Conservation (phyloP, 2,329 filamentous ascomycete species). For the Fusarium graminum region DNA sequence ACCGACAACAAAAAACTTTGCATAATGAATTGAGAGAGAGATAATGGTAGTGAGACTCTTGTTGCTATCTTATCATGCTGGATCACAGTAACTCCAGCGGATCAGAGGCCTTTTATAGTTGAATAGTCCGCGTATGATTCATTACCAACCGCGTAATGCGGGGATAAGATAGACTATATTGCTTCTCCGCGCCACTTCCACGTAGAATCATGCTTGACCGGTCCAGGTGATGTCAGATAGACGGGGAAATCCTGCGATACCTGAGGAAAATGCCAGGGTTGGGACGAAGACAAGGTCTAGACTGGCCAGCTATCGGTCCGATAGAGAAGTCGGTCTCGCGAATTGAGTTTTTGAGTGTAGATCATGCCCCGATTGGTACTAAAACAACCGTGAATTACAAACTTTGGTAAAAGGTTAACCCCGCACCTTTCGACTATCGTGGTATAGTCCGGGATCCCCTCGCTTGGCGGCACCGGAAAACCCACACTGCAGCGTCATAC, state of each 20-base stretch:
- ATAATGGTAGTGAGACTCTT: background rate
- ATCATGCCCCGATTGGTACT: background rate
- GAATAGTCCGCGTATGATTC: background rate
- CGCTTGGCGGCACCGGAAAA: too few relatives aligned
- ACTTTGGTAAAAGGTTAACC: background rate
- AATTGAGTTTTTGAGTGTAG: background rate
- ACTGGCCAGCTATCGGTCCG: conserved; percentile 9
- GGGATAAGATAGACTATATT: background rate
- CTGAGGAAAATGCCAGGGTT: background rate
- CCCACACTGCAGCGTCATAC: too few relatives aligned
- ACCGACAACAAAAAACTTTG: conserved; percentile 2
- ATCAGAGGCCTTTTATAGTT: conserved; percentile 7
- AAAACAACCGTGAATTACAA: background rate
- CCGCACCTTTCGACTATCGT: too few relatives aligned
- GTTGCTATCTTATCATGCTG: fast-evolving
- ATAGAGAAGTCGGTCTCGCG: background rate
- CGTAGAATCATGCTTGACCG: conserved; percentile 4
- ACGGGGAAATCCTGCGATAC: background rate
- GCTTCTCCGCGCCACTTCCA: conserved; percentile 10
- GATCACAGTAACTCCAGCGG: too few relatives aligned
- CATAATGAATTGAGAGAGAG: background rate
- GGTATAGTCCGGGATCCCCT: too few relatives aligned
- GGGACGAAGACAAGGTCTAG: conserved; percentile 9
- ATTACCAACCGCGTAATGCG: background rate
- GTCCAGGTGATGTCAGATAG: conserved; percentile 23